Evolutionary conservation across 78 protist species (phyloP).

Genomic region (Planoprotostelium fungivorum): DNA sequence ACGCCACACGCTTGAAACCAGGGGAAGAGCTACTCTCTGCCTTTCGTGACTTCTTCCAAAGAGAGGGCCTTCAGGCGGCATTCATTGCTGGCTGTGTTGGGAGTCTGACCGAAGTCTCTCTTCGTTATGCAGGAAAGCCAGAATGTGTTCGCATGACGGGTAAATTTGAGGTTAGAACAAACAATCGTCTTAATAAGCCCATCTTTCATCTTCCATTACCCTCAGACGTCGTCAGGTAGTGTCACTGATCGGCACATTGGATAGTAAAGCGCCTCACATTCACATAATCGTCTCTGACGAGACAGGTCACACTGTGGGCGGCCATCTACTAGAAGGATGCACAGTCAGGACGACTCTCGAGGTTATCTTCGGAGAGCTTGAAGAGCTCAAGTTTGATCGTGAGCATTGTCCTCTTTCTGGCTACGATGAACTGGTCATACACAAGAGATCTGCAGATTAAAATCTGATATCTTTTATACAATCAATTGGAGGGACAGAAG

Average conservation of each 20-base stretch:
- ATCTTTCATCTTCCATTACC: no score
- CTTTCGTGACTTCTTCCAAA: not conserved
- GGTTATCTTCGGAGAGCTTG: not conserved
- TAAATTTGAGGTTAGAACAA: not conserved
- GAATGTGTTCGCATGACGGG: not conserved
- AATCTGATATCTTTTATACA: no score
- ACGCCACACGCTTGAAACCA: not conserved
- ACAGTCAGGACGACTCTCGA: not conserved
- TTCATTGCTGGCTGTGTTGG: not conserved
- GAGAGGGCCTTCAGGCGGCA: not conserved
- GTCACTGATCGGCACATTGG: no score
- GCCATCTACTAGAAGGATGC: not conserved
- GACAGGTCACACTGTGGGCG: not conserved
- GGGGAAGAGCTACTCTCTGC: not conserved
- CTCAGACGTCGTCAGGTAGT: not conserved
- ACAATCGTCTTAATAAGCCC: no score
- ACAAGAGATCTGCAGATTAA: no score
- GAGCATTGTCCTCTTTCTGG: not conserved
- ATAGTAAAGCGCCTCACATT: not conserved
- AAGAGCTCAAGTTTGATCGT: not conserved
- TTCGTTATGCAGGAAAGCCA: not conserved
- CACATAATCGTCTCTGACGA: not conserved
- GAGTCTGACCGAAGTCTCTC: not conserved
- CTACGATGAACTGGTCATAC: not conserved
- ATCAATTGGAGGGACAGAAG: no score